Conservation (phyloP, 495 filamentous ascomycete species). For the Aspergillus ostianus region DNA sequence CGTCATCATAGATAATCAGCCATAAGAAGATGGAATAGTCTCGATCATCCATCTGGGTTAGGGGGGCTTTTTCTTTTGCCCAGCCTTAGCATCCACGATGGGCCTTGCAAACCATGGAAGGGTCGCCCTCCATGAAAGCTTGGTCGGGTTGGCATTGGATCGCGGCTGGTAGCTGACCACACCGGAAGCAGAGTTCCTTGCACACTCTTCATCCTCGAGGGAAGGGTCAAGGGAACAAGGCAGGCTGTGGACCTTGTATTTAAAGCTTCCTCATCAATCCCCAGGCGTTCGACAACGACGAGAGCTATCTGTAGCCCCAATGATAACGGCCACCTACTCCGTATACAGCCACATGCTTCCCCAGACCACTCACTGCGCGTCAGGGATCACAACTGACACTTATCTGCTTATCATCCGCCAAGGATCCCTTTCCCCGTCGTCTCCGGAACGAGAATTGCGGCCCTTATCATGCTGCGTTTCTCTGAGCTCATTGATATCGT, state of each 20-base stretch:
- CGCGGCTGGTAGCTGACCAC: not conserved
- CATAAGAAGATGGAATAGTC: not conserved
- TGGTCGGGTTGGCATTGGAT: not conserved
- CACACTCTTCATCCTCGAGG: not conserved
- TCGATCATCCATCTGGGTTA: not conserved
- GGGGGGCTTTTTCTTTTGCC: not conserved
- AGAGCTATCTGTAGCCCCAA: no score
- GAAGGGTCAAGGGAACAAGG: not conserved
- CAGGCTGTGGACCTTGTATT: not conserved
- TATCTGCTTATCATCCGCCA: no score
- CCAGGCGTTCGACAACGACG: no score
- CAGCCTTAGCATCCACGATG: not conserved
- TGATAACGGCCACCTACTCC: no score
- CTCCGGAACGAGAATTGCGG: not conserved
- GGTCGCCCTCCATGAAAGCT: no score
- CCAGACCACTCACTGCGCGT: no score
- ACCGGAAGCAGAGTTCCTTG: not conserved
- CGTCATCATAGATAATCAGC: not conserved
- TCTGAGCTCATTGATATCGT: slow-evolving; percentile 17
- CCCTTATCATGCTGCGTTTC: slow-evolving; percentile 19
- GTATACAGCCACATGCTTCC: no score
- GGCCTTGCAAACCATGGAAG: not conserved
- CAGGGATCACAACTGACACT: no score
- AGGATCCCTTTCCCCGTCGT: not conserved
- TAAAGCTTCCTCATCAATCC: not conserved